Evolutionary conservation across 2,329 filamentous ascomycete genomes (phyloP), one percentile per base, ranked within the genome.

Genomic region (Chaetothyriales sp.): DNA sequence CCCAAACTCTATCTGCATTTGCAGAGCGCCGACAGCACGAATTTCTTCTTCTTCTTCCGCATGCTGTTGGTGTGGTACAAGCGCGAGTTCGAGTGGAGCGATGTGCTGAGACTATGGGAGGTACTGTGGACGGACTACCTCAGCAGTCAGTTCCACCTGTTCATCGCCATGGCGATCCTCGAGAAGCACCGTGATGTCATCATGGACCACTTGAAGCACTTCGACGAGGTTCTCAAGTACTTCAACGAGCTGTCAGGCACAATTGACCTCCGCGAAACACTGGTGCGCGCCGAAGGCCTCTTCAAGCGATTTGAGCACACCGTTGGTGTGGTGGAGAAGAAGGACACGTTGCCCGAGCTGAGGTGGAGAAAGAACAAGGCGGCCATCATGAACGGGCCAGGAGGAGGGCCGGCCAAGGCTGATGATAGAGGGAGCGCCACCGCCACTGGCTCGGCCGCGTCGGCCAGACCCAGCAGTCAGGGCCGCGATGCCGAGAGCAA

Each of bases 11-110:
- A 95, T 69, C 76, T 86, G 1, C 92, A 98, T 62, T 78, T 98
- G 0, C 81, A 94, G 66, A 82, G 79, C 15, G 86, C 89, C 18
- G 94, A 98, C 63, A 94, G 86, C 63, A 98, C 92, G 20, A 98
- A 98, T 67, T 98, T 98, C 69, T 98, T 98, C 70, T 98, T 98
- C 74, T 97, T 98, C 74, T 98, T 60, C 79, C 86, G 92, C 54
- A 97, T 97, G 92, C 76, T 98, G 33, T 76, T 98, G 1, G 92
- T 98, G 8, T 98, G 92, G 92, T 98, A 92, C 69, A 98, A 98
- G 73, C 84, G 92, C 47, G 92, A 98, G 68, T 98, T 98, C 62
- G 78, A 81, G 59, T 98, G 90, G 87, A 67, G 77, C 47, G 89
- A 97, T 63, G 81, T 95, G 9, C 72, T 97, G 33, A 79, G 86